These are phyloP conservation scores for Pterula multifida DNA, from an alignment of 1,284 basidiomycete genomes.

Conservation along the genomic window DNA sequence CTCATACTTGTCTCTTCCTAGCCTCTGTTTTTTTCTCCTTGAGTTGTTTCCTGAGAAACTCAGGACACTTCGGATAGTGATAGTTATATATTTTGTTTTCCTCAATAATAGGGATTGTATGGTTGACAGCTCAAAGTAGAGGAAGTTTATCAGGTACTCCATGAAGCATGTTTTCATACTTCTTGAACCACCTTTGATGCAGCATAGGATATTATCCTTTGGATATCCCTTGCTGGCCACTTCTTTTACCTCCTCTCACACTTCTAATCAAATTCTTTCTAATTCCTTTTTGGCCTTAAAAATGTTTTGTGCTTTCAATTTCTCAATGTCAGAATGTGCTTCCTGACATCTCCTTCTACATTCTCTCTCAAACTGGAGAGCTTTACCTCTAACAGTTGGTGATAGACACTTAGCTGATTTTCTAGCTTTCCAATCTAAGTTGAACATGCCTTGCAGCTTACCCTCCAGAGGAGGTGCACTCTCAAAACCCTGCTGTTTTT, in stretches of 20 bases:
- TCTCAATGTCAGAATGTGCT: background rate
- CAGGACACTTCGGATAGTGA: slow-evolving; percentile 15
- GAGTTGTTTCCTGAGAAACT: slow-evolving; percentile 12
- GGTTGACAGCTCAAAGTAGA: slow-evolving; percentile 15
- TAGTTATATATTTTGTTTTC: slow-evolving; percentile 12
- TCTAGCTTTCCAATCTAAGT: background rate
- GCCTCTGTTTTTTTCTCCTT: too few species aligned
- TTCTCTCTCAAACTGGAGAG: background rate
- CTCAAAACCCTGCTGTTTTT: background rate
- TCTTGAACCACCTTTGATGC: slow-evolving; percentile 9
- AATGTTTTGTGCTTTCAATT: background rate
- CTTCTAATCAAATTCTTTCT: background rate
- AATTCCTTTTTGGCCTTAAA: background rate
- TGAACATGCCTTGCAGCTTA: background rate
- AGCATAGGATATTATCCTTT: slow-evolving; percentile 11
- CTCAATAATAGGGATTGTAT: slow-evolving; percentile 16
- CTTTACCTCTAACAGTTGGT: background rate
- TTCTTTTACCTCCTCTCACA: background rate
- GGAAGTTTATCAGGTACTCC: slow-evolving; percentile 14
- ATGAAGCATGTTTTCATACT: slow-evolving; percentile 11
- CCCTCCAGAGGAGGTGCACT: background rate
- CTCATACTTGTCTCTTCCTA: too few species aligned
- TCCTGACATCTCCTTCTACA: background rate
- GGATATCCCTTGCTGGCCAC: slow-evolving; percentile 1
- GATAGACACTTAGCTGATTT: background rate